Evolutionary conservation across 106 monocot genomes (phyloP), one percentile per base, ranked within the genome.

Genomic region (Chionographis japonica): DNA sequence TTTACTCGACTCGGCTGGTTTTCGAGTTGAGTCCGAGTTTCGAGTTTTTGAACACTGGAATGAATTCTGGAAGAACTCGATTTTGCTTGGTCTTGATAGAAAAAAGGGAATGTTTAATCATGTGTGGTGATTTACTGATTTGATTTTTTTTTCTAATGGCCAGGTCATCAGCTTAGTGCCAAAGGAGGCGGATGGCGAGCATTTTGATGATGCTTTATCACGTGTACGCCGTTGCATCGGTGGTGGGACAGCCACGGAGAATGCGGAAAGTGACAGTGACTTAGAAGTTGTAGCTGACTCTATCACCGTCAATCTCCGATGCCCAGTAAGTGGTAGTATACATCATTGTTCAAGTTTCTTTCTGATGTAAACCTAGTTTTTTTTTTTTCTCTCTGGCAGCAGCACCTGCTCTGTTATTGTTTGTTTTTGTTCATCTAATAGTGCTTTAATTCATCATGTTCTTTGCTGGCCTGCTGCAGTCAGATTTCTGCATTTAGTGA

Each of bases 191-290:
- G 92, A 80, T 64, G 92, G 95, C 62, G 95, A 92, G 70, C 65
- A n/a, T 19, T 92, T 86, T 68, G 84, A 83, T 61, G 86, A 92
- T 78, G 89, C 95, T 50, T 84, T 97, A 77, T 72, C 89, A 39
- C 92, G 95, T 54, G 86, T 97, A 56, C 50, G 80, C 53, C 92
- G 92, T 52, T 97, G 92, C 56, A 69, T 97, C 75, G 85, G 92
- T 75, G 92, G 92, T 80, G 84, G 84, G 68, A 58, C 75, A 66
- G 68, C 68, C 56, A 63, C 79, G 49, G 83, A 86, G 17, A 80
- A 80, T 83, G 92, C 78, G 58, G 90, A 84, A 41, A 84, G 83
- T 72, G 90, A 86, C 61, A 86, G 86, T 79, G 90, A 90, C 65
- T 8, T 90, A 56, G 90, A 90, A 69, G 81, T 90, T 20, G 86